Conservation (phyloP, 1,139 yeast genomes). For the Hyphopichia buzzinii region DNA sequence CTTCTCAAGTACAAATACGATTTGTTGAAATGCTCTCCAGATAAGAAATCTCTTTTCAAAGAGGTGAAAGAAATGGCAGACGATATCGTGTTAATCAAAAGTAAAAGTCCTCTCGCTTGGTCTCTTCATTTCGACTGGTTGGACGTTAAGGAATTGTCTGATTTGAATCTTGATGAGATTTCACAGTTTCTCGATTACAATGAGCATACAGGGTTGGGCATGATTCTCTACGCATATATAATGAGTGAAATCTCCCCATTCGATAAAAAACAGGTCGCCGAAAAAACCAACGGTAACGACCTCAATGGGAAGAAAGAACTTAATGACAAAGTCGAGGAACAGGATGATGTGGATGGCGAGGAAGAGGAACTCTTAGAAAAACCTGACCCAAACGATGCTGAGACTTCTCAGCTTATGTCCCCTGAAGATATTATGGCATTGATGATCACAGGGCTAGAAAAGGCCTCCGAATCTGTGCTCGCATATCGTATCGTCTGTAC, state of each 20-base stretch:
- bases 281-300: no score
- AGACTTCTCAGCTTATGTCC: constrained; percentile 19
- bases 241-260: constrained; percentile 71
- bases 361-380: constrained; percentile 13
- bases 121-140: constrained; percentile 70
- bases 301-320: neutral
- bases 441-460: constrained; percentile 53
- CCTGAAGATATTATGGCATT: constrained; percentile 55
- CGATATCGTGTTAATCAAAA: constrained; percentile 70
- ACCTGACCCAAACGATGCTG: constrained; percentile 12
- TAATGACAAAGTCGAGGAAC: constrained; percentile 8
- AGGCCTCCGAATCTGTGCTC: constrained; percentile 49
- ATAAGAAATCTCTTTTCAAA: constrained; percentile 30
- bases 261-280: constrained; percentile 23
- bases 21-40: constrained; percentile 45
- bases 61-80: constrained; percentile 59
- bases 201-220: constrained; percentile 62
- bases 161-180: constrained; percentile 49
- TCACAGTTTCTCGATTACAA: constrained; percentile 53
- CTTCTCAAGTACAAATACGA: constrained; percentile 57
- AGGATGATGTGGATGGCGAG: constrained; percentile 17
- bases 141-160: constrained; percentile 51
- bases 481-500: constrained; percentile 65
- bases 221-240: constrained; percentile 56
- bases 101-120: constrained; percentile 70